Conservation (phyloP, 768 basidiomycete species). For the Pulveroboletus sp. region DNA sequence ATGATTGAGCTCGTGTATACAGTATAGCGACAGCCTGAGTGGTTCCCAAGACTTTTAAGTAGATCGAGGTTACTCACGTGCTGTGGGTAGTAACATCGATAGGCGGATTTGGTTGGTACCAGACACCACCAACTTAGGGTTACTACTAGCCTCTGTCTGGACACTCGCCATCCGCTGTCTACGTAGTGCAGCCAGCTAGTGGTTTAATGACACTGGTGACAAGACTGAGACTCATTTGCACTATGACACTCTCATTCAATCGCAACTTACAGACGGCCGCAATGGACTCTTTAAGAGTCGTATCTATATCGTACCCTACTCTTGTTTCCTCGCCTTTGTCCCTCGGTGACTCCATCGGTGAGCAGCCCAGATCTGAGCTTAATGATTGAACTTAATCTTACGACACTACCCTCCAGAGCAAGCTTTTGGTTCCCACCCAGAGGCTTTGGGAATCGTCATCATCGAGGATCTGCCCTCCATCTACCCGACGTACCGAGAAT, state of each 20-base stretch:
- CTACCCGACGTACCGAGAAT: constrained; percentile 63
- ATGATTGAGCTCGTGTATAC: no score
- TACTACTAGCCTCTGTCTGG: no score
- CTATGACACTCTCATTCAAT: constrained; percentile 2
- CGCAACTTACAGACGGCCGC: constrained; percentile 13
- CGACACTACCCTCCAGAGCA: constrained; percentile 44
- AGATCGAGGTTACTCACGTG: no score
- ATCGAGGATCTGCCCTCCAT: constrained; percentile 74
- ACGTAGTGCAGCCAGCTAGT: no score
- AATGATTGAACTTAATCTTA: not conserved
- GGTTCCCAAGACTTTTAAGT: no score
- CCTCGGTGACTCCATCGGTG: constrained; percentile 62
- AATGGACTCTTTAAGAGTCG: constrained; percentile 22
- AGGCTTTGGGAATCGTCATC: constrained; percentile 78
- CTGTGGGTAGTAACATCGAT: no score
- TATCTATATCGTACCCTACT: constrained; percentile 61
- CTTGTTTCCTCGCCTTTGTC: constrained; percentile 53
- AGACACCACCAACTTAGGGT: no score
- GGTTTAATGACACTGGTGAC: constrained; percentile 5
- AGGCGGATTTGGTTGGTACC: no score
- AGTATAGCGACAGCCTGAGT: no score
- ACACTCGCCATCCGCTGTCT: no score
- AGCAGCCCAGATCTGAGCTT: constrained; percentile 11
- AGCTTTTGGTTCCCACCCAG: constrained; percentile 79
- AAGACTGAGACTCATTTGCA: constrained; percentile 10